Percentiles rank a stretch among this genome's conserved stretches.
These are phyloP conservation scores for Termitomyces heimii DNA, from an alignment of 768 basidiomycete genomes.

Conservation along the genomic window DNA sequence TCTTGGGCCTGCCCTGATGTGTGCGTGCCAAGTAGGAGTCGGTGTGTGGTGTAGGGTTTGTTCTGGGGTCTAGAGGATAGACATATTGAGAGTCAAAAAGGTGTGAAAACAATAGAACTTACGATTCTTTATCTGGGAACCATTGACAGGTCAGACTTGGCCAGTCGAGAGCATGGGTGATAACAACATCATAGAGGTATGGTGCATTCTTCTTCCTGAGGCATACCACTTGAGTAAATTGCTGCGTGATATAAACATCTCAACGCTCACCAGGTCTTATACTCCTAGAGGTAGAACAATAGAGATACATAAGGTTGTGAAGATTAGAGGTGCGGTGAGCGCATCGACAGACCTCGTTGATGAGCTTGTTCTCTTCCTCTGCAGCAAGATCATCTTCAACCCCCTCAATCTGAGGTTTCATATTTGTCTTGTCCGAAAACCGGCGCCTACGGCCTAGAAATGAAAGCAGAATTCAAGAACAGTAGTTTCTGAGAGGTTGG, in stretches of 20 bases:
- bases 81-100: not conserved
- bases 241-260: not conserved
- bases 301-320: not conserved
- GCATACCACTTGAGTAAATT: constrained; percentile 1
- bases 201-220: constrained; percentile 94
- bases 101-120: constrained; percentile 21
- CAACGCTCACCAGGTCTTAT: constrained; percentile 70
- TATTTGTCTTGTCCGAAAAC: constrained; percentile 10
- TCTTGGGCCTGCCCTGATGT: constrained; percentile 93
- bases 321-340: constrained; percentile 1
- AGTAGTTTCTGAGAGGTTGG: not conserved
- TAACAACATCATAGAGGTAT: constrained; percentile 94
- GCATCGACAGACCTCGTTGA: constrained; percentile 64
- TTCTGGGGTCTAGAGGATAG: constrained; percentile 60
- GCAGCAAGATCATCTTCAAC: constrained; percentile 76
- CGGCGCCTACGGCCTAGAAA: not conserved
- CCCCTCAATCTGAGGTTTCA: constrained; percentile 57
- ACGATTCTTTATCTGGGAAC: constrained; percentile 98
- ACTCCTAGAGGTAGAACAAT: constrained; percentile 45
- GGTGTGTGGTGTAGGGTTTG: constrained; percentile 93
- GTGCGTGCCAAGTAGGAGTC: constrained; percentile 94
- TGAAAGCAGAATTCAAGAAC: not conserved
- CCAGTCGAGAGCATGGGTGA: constrained; percentile 98
- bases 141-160: constrained; percentile 97
- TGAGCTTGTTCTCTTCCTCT: constrained; percentile 84